These are phyloP conservation scores for Entomortierella lignicola DNA, from an alignment of 192 early-diverging fungal species.

Conservation along the genomic window DNA sequence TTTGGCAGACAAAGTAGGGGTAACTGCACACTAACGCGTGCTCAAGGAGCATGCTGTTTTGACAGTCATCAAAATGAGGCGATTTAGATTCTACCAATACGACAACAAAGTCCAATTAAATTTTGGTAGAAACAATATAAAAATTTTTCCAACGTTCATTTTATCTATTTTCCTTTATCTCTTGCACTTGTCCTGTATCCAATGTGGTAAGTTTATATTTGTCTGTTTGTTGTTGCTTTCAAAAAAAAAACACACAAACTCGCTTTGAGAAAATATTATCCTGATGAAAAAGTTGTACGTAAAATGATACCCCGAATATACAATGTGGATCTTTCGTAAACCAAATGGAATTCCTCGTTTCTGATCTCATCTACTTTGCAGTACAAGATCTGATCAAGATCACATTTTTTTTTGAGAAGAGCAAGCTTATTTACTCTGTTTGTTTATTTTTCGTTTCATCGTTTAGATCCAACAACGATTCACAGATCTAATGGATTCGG, in stretches of 20 bases:
- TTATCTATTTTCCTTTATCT: background rate
- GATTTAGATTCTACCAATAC: background rate
- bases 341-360: constrained; percentile 59
- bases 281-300: constrained; percentile 59
- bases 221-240: too few species aligned
- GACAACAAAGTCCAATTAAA: background rate
- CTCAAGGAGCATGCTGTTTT: background rate
- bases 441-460: too few species aligned
- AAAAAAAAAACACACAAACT: too few species aligned
- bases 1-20: background rate
- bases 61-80: too few species aligned
- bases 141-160: background rate
- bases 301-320: constrained; percentile 58
- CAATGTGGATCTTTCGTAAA: constrained; percentile 55
- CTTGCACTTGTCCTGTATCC: background rate
- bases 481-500: too few species aligned
- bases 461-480: too few species aligned
- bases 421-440: too few species aligned
- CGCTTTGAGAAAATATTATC: background rate
- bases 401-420: too few species aligned
- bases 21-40: background rate
- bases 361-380: constrained; percentile 26
- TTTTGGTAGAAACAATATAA: background rate
- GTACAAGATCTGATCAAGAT: background rate
- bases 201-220: constrained; percentile 22